Conservation (phyloP, 176 grass and related monocot species). For the Oryza officinalis region DNA sequence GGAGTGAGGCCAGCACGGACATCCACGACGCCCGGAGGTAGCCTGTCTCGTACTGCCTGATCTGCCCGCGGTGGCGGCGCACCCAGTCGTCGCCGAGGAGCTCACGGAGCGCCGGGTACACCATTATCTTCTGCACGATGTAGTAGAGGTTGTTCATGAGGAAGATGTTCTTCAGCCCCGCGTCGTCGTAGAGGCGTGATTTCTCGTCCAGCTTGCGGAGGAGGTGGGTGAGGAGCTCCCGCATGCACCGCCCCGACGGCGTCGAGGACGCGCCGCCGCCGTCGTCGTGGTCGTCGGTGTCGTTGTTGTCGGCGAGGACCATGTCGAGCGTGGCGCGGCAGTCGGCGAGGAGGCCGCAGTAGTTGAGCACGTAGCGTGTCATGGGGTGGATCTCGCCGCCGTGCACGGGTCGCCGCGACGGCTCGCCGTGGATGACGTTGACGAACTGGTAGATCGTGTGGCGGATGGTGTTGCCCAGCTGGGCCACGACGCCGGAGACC, state of each 20-base stretch:
- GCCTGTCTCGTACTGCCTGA: conserved; percentile 61
- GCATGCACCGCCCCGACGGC: conserved; percentile 57
- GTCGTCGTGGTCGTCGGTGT: background rate
- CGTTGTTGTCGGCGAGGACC: conserved; percentile 43
- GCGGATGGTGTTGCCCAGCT: conserved; percentile 53
- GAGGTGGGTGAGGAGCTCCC: conserved; percentile 57
- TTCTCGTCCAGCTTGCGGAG: conserved; percentile 78
- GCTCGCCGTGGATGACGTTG: conserved; percentile 56
- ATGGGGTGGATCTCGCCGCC: conserved; percentile 87
- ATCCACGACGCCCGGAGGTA: conserved; percentile 91
- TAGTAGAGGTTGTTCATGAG: conserved; percentile 97
- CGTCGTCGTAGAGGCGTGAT: conserved; percentile 75
- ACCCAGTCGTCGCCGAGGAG: conserved; percentile 90
- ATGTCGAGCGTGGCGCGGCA: conserved; percentile 53
- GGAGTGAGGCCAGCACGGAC: conserved; percentile 56
- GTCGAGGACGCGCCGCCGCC: conserved; percentile 31
- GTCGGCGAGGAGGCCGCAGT: conserved; percentile 73
- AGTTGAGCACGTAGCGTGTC: conserved; percentile 89
- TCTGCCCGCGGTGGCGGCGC: conserved; percentile 62
- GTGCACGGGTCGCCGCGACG: conserved; percentile 48
- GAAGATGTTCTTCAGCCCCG: conserved; percentile 78
- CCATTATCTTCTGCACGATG: conserved; percentile 84
- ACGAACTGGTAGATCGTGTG: conserved; percentile 66
- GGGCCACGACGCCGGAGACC: conserved; percentile 35
- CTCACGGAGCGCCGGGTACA: conserved; percentile 50